Evolutionary conservation across 331 rosid species (phyloP).

Genomic region (Cydonia oblonga): DNA sequence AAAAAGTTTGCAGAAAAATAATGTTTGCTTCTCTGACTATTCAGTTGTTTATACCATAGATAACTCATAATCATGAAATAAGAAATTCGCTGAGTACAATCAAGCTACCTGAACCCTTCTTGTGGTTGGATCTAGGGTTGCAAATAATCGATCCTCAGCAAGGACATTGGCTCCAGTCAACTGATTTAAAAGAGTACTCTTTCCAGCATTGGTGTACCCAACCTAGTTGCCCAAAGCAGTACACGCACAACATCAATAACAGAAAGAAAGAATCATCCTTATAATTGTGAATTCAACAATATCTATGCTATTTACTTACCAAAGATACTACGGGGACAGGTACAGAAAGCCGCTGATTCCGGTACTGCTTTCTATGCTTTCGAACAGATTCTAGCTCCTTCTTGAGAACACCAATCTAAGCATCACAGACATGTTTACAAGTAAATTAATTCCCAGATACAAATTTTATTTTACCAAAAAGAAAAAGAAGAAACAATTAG

Average conservation of each 20-base stretch:
- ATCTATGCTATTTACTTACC: slow-evolving; percentile 33
- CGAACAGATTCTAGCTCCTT: slow-evolving; percentile 83
- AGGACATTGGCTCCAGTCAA: slow-evolving; percentile 93
- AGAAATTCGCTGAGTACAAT: slow-evolving; percentile 8
- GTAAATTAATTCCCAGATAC: background rate
- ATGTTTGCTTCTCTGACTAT: background rate
- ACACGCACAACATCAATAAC: background rate
- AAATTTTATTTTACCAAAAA: background rate
- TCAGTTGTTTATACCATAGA: background rate
- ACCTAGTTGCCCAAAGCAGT: slow-evolving; percentile 41
- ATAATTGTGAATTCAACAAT: slow-evolving; percentile 1
- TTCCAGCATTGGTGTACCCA: slow-evolving; percentile 98
- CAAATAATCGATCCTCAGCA: slow-evolving; percentile 90
- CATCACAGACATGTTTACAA: slow-evolving; percentile 18
- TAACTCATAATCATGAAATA: background rate
- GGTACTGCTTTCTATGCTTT: slow-evolving; percentile 84
- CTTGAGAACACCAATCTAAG: slow-evolving; percentile 67
- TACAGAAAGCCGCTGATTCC: slow-evolving; percentile 66
- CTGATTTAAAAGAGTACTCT: slow-evolving; percentile 88
- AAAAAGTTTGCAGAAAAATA: background rate
- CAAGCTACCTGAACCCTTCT: slow-evolving; percentile 88
- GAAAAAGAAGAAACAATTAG: background rate
- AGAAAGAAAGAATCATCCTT: background rate
- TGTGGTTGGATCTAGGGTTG: slow-evolving; percentile 97
- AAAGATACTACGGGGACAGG: slow-evolving; percentile 91